phyloP scores from a whole-genome alignment of 2,329 filamentous ascomycete species.

The Sporothrix variecibatus region DNA sequence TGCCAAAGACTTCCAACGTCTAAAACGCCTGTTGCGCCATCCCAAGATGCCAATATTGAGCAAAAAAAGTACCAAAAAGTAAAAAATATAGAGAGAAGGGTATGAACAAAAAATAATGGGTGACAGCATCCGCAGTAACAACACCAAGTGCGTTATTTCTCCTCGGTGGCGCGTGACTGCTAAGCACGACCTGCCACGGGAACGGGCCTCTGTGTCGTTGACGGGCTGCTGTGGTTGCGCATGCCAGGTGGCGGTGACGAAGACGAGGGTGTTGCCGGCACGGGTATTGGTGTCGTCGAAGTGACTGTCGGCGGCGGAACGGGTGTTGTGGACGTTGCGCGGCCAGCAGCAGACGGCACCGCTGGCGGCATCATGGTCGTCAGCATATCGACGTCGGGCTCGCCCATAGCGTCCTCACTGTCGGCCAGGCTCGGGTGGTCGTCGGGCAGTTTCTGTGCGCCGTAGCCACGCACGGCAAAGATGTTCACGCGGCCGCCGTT shows the following conservation, averaged over 20 bases:
- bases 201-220: slow-evolving; percentile 13
- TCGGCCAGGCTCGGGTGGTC: slow-evolving; percentile 51
- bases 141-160: not conserved
- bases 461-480: slow-evolving; percentile 60
- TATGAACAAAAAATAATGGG: not conserved
- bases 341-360: slow-evolving; percentile 7
- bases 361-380: slow-evolving; percentile 31
- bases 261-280: slow-evolving; percentile 21
- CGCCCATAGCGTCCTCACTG: slow-evolving; percentile 59
- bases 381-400: slow-evolving; percentile 52
- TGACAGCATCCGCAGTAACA: not conserved
- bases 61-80: not conserved
- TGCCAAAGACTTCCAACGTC: not conserved
- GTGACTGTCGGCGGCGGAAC: slow-evolving; percentile 13
- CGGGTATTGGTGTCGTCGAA: slow-evolving; percentile 26
- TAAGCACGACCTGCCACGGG: slow-evolving; percentile 23
- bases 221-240: slow-evolving; percentile 22
- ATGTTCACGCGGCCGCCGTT: slow-evolving; percentile 67
- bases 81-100: not conserved
- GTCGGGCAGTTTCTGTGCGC: slow-evolving; percentile 56
- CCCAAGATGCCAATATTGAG: not conserved
- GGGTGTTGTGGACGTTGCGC: slow-evolving; percentile 3
- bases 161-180: not conserved
- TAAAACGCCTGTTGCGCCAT: slow-evolving; percentile 15
- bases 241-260: slow-evolving; percentile 13